These are phyloP conservation scores for Phtheirospermum japonicum DNA, from an alignment of 257 asterid genomes.

Conservation along the genomic window DNA sequence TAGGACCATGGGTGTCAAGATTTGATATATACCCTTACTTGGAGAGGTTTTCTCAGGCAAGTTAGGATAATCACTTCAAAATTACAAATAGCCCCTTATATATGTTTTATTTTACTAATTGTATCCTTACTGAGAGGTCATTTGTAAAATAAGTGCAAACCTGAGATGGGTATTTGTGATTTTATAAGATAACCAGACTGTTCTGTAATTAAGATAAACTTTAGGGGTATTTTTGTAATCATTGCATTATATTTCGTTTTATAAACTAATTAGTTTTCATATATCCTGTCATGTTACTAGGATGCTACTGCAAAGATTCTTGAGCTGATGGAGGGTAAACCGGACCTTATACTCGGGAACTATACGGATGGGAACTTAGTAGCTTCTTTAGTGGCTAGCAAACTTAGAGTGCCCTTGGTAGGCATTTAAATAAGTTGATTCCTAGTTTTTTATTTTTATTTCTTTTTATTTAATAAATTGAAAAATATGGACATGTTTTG, in stretches of 20 bases:
- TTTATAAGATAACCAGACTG: neutral
- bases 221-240: neutral
- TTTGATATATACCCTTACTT: slow-evolving; percentile 75
- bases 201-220: neutral
- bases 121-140: no score
- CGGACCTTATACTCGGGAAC: slow-evolving; percentile 82
- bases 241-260: neutral
- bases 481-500: slow-evolving; percentile 13
- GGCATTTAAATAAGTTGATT: slow-evolving; percentile 10
- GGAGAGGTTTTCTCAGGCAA: slow-evolving; percentile 59
- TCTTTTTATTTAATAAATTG: neutral
- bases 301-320: slow-evolving; percentile 68
- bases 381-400: slow-evolving; percentile 71
- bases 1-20: slow-evolving; percentile 77
- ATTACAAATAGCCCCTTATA: neutral
- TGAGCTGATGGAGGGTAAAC: slow-evolving; percentile 74
- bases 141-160: no score
- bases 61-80: neutral
- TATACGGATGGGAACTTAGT: slow-evolving; percentile 87
- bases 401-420: slow-evolving; percentile 80
- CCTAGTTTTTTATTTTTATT: neutral
- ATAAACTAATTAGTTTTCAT: slow-evolving; percentile 13
- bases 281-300: slow-evolving; percentile 29
- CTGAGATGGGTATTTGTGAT: no score
- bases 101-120: no score